Conservation (phyloP, 1,284 basidiomycete species). For the Tetrapyrgos nigripes region DNA sequence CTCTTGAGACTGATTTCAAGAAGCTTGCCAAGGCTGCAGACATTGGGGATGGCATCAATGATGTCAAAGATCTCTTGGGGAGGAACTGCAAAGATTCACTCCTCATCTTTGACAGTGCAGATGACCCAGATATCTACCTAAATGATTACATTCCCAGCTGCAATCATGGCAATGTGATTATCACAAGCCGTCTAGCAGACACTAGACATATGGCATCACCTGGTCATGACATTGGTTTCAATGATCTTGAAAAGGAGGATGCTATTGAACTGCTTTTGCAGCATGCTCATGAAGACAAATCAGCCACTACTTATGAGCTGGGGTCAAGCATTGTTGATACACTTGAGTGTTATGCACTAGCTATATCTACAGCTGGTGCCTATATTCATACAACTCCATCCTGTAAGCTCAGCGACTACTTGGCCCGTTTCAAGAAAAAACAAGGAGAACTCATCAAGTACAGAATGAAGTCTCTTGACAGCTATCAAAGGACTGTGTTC, state of each 20-base stretch:
- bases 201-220: not conserved
- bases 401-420: not conserved
- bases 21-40: not conserved
- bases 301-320: not conserved
- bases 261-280: conserved; percentile 3
- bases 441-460: not conserved
- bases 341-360: not conserved
- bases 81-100: not conserved
- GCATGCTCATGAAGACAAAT: not conserved
- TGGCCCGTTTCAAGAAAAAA: not conserved
- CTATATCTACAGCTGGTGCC: not conserved
- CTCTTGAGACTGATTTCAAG: not conserved
- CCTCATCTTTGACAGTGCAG: conserved; percentile 5
- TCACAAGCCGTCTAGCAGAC: too few relatives aligned
- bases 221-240: not conserved
- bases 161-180: too few relatives aligned
- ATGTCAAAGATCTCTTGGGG: not conserved
- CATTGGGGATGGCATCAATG: not conserved
- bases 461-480: not conserved
- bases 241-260: not conserved
- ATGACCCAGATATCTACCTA: not conserved
- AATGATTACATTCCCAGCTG: conserved; percentile 1
- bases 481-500: not conserved
- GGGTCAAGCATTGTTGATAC: not conserved
- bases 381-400: not conserved